phyloP scores from a whole-genome alignment of 192 early-diverging fungal species.

The Borealophlyctis nickersoniae region DNA sequence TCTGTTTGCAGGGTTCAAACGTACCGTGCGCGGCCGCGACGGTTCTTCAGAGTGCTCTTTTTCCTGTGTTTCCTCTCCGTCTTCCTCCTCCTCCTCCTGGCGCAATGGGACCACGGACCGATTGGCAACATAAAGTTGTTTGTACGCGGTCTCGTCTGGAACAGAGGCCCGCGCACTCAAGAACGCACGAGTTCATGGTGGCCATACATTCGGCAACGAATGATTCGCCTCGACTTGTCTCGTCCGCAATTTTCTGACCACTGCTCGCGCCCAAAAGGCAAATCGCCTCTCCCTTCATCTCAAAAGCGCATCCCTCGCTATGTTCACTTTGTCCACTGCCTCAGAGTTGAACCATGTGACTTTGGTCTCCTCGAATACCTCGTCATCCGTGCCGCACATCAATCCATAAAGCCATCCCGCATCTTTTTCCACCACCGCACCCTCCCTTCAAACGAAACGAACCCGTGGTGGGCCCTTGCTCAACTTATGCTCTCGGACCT shows the following conservation, averaged over 20 bases:
- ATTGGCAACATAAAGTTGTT: background rate
- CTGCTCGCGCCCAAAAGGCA: background rate
- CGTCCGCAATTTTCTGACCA: background rate
- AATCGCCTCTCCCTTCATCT: background rate
- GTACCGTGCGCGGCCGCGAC: too few relatives aligned
- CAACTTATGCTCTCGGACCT: constrained; percentile 27
- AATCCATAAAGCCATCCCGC: constrained; percentile 35
- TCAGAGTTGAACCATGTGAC: constrained; percentile 11
- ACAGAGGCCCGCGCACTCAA: background rate
- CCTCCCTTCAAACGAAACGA: constrained; percentile 33
- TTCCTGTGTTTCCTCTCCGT: background rate
- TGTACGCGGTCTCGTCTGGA: background rate
- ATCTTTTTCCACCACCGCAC: constrained; percentile 48
- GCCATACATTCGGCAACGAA: background rate
- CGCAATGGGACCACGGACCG: background rate
- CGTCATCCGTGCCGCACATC: constrained; percentile 48
- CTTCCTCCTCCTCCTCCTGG: constrained; percentile 1
- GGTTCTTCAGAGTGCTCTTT: background rate
- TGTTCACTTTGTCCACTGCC: constrained; percentile 49
- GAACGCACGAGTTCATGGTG: background rate
- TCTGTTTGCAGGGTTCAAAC: too few relatives aligned
- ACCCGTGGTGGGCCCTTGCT: constrained; percentile 33
- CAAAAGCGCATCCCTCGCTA: constrained; percentile 40
- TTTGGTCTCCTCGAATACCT: constrained; percentile 48
- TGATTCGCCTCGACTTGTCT: background rate